These are phyloP conservation scores for Venturia pyrina DNA, from an alignment of 2,329 filamentous ascomycete species.

Conservation along the genomic window DNA sequence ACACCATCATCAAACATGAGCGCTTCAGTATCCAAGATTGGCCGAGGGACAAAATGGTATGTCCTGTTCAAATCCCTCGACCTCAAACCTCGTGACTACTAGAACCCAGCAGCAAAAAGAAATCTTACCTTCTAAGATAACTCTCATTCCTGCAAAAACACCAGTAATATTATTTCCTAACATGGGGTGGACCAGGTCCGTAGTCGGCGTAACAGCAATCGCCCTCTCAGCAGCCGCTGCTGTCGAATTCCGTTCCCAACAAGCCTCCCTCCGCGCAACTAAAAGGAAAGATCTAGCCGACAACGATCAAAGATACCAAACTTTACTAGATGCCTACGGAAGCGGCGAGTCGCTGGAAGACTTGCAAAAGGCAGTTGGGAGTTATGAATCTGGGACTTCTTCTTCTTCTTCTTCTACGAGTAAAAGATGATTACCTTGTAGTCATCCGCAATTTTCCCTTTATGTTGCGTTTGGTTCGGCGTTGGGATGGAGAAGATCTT, in stretches of 20 bases:
- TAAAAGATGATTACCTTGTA: background rate
- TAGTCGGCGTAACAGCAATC: background rate
- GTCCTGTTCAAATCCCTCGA: too few species aligned
- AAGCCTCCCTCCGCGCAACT: background rate
- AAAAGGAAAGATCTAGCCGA: background rate
- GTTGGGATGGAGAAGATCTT: background rate
- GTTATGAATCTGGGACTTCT: background rate
- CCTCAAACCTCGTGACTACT: too few species aligned
- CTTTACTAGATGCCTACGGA: slow-evolving; percentile 9
- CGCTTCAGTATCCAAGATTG: background rate
- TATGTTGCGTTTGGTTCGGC: too few species aligned
- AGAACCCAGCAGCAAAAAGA: too few species aligned
- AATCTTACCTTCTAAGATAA: too few species aligned
- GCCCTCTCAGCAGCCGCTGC: background rate
- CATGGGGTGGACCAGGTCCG: background rate
- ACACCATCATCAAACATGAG: background rate
- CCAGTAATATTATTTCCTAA: too few species aligned
- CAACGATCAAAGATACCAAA: slow-evolving; percentile 2
- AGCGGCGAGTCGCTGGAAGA: slow-evolving; percentile 11
- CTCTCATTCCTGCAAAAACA: too few species aligned
- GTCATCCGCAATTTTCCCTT: too few species aligned
- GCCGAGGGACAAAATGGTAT: slow-evolving; percentile 1
- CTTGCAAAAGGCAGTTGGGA: slow-evolving; percentile 8
- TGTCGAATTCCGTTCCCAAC: background rate
- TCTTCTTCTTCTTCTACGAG: background rate